These are phyloP conservation scores for Musa balbisiana DNA, from an alignment of 202 grass and related monocot species.

Conservation along the genomic window DNA sequence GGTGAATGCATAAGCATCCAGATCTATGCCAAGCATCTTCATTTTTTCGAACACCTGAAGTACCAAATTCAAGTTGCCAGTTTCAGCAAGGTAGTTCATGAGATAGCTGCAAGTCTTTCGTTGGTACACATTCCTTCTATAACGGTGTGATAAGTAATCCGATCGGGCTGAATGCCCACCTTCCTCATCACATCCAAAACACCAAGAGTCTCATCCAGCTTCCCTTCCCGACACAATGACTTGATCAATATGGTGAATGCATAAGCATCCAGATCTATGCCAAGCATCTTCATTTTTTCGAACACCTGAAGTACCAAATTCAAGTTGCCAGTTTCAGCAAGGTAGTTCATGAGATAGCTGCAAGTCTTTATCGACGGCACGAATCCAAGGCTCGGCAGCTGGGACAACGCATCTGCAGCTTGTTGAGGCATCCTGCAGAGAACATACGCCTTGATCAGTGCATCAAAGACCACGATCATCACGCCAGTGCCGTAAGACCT, in stretches of 20 bases:
- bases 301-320: constrained; percentile 14
- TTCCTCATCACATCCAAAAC: constrained; percentile 12
- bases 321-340: constrained; percentile 6
- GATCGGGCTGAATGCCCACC: background rate
- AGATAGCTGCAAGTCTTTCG: constrained; percentile 11
- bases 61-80: constrained; percentile 9
- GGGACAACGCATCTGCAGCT: background rate
- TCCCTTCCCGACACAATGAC: background rate
- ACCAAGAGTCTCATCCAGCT: constrained; percentile 8
- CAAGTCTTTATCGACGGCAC: constrained; percentile 6
- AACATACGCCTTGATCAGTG: constrained; percentile 4
- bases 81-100: constrained; percentile 8
- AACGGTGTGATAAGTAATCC: constrained; percentile 13
- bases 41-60: constrained; percentile 9
- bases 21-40: background rate
- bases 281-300: background rate
- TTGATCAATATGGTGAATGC: constrained; percentile 21
- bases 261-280: background rate
- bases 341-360: constrained; percentile 10
- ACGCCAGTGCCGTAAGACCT: background rate
- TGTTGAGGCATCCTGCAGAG: constrained; percentile 3
- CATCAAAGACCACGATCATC: constrained; percentile 6
- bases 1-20: constrained; percentile 6
- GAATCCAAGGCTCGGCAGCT: constrained; percentile 3
- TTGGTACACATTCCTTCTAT: constrained; percentile 18